A percentile compares a stretch with the other conserved stretches of the same genome.
These are phyloP conservation scores for Starmerella stellata DNA, from an alignment of 805 yeast species.

Conservation along the genomic window DNA sequence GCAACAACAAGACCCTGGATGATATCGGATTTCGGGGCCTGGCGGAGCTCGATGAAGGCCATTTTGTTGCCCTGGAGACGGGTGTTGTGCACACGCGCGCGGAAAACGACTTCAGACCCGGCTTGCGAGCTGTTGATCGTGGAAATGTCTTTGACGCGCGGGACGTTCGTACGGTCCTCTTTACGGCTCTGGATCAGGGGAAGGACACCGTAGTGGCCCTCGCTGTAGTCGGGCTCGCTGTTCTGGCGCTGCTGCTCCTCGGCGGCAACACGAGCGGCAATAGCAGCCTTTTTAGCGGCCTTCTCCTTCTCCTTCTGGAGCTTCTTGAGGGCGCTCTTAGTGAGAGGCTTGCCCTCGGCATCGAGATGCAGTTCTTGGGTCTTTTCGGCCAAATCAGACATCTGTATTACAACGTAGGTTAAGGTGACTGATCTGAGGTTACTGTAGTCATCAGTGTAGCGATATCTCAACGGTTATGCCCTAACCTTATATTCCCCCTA, in stretches of 20 bases:
- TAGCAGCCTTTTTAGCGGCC: constrained; percentile 80
- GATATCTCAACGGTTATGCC: too few species aligned
- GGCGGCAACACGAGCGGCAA: constrained; percentile 68
- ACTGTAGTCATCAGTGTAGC: too few species aligned
- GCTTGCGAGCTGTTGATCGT: constrained; percentile 38
- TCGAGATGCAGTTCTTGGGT: constrained; percentile 27
- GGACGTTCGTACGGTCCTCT: constrained; percentile 41
- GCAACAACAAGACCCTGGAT: constrained; percentile 75
- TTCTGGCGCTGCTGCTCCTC: constrained; percentile 69
- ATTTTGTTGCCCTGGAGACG: constrained; percentile 94
- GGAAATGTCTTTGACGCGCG: constrained; percentile 37
- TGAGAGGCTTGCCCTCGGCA: constrained; percentile 68
- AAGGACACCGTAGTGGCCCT: constrained; percentile 70
- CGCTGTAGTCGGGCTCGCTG: constrained; percentile 70
- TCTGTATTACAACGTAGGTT: too few species aligned
- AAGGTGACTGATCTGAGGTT: too few species aligned
- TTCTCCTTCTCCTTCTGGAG: constrained; percentile 84
- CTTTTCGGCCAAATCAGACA: constrained; percentile 5
- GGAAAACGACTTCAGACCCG: constrained; percentile 61
- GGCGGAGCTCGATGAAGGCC: constrained; percentile 81
- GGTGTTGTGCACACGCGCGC: constrained; percentile 86
- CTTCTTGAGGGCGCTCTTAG: constrained; percentile 90
- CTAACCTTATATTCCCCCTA: too few species aligned
- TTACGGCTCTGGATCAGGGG: constrained; percentile 61
- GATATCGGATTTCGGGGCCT: constrained; percentile 43